Conservation (phyloP, 163 green algal genomes). For the Scenedesmus sp. region DNA sequence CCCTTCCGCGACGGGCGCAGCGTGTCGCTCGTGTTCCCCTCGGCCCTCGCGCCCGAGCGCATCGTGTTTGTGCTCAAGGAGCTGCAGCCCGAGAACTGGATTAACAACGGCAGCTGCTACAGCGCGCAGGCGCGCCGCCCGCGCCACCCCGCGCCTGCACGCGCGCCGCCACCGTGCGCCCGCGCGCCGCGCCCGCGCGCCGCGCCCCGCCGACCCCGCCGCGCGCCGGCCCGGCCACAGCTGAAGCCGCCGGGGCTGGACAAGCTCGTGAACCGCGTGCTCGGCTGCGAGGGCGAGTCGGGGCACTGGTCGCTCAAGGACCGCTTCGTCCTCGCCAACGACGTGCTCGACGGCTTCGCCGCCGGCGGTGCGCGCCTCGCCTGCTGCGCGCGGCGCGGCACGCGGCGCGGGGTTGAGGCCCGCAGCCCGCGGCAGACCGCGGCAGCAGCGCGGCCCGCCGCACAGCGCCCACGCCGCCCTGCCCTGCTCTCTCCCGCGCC, state of each 20-base stretch:
- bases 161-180: not conserved
- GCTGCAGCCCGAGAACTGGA: constrained; percentile 67
- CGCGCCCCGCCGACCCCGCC: not conserved
- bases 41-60: constrained; percentile 20
- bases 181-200: not conserved
- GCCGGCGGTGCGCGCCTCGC: constrained; percentile 56
- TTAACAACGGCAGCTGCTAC: constrained; percentile 62
- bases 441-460: too few relatives aligned
- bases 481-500: not conserved
- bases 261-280: constrained; percentile 46
- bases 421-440: too few relatives aligned
- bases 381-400: not conserved
- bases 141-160: not conserved
- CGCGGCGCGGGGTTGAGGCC: too few relatives aligned
- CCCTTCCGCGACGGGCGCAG: constrained; percentile 48
- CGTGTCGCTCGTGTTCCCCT: constrained; percentile 60
- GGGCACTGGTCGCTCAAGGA: constrained; percentile 24
- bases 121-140: not conserved
- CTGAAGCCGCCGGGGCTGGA: constrained; percentile 59
- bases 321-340: constrained; percentile 63
- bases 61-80: constrained; percentile 82
- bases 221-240: constrained; percentile 6
- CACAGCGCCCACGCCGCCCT: too few relatives aligned
- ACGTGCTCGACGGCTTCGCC: constrained; percentile 71
- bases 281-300: not conserved